Conservation (phyloP, 805 yeast species). For the Saturnispora quitensis region DNA sequence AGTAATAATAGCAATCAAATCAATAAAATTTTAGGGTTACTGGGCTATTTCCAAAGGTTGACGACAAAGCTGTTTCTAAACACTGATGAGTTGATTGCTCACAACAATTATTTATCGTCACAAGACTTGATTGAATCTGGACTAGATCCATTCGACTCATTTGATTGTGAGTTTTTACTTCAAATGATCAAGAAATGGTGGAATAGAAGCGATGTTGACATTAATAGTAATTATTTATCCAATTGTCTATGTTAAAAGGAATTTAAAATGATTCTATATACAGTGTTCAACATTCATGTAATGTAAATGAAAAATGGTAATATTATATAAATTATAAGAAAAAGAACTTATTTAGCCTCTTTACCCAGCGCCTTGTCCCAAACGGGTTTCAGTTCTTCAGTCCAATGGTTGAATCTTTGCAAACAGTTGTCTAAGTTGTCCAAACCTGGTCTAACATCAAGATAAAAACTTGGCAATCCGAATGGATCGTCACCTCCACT, state of each 20-base stretch:
- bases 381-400: constrained; percentile 39
- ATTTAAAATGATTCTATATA: not conserved
- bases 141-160: constrained; percentile 40
- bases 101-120: constrained; percentile 7
- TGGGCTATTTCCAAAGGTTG: constrained; percentile 45
- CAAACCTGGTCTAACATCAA: constrained; percentile 93
- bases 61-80: constrained; percentile 35
- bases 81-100: constrained; percentile 30
- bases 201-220: constrained; percentile 34
- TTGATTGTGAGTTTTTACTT: constrained; percentile 37
- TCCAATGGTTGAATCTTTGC: constrained; percentile 65
- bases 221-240: constrained; percentile 30
- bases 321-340: not conserved
- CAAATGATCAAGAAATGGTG: constrained; percentile 40
- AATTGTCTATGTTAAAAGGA: constrained; percentile 27
- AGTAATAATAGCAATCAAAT: constrained; percentile 16
- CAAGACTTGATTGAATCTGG: constrained; percentile 50
- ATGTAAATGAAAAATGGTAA: not conserved
- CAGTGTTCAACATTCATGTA: not conserved
- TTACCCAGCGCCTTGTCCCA: constrained; percentile 68
- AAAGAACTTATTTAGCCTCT: not conserved
- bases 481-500: constrained; percentile 81
- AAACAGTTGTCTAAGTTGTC: constrained; percentile 54
- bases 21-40: constrained; percentile 24
- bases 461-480: constrained; percentile 83